These are phyloP conservation scores for Pythium aphanidermatum DNA, from an alignment of 352 stramenopile species.

Conservation along the genomic window DNA sequence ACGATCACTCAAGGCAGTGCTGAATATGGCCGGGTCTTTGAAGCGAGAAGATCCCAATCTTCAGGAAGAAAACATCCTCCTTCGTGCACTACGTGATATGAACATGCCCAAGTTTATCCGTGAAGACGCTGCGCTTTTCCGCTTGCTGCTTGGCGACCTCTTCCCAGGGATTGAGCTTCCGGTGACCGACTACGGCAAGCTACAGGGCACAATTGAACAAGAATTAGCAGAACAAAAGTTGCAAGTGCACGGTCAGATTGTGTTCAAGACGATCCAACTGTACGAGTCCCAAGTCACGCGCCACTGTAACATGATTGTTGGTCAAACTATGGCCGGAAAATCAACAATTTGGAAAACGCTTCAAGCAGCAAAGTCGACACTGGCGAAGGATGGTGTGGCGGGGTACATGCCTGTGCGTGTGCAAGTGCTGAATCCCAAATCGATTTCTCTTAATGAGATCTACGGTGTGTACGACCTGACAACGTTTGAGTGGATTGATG, in stretches of 20 bases:
- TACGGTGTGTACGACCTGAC: conserved; percentile 88
- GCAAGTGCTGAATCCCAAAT: conserved; percentile 87
- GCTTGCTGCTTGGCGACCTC: conserved; percentile 83
- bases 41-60: conserved; percentile 95
- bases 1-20: conserved; percentile 74
- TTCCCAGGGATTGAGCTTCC: conserved; percentile 87
- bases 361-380: conserved; percentile 57
- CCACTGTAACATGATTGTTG: conserved; percentile 94
- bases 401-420: conserved; percentile 83
- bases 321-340: conserved; percentile 88
- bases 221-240: conserved; percentile 81
- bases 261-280: conserved; percentile 95
- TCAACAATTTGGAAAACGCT: conserved; percentile 85
- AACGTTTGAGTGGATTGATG: conserved; percentile 86
- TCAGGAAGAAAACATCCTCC: conserved; percentile 94
- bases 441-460: conserved; percentile 86
- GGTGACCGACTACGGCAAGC: conserved; percentile 88
- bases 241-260: conserved; percentile 86
- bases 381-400: conserved; percentile 64
- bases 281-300: conserved; percentile 94
- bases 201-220: conserved; percentile 86
- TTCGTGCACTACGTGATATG: conserved; percentile 93
- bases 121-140: conserved; percentile 91
- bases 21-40: conserved; percentile 79
- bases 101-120: conserved; percentile 95